Base-by-base conservation (phyloP, 352 stramenopile species). In the Globisporangium alternatum region DNA sequence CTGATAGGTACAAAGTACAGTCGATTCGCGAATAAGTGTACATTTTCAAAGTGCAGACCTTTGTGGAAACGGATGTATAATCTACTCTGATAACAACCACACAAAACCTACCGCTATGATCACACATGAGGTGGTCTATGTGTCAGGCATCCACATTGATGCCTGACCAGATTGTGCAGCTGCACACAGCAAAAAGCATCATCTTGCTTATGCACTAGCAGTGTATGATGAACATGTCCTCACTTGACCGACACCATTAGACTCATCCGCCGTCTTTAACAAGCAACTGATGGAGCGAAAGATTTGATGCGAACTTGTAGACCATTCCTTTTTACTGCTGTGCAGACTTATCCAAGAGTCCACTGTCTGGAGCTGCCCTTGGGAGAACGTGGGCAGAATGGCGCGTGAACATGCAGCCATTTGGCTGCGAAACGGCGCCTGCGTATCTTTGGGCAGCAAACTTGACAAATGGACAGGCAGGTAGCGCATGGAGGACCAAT, bases 1-100 rank as follows among this genome's bases (percentile, higher is more conserved):
- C 30, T 57, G 9, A 57, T 57, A 25, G 51, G 19, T 57, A 57
- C 51, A 57, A 19, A 28, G 30, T 44, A 57, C 51, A 44, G 51
- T 57, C 35, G n/a, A 2, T 1, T 28, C 19, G 9, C 31, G 19
- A 43, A 43, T 57, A 57, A 43, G 30, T 3, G 39, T 21, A 19
- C 49, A 41, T 13, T 41, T 39, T 45, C 39, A 45, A 6, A 19
- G 6, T 45, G 39, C 39, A n/a, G 39, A 45, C 5, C 19, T 45
- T n/a, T 5, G 13, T 45, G 39, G 19, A 4, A 6, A n/a, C 39
- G 39, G 39, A 45, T n/a, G 19, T 45, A 45, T n/a, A 45, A 8
- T 1, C 15, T 3, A 8, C 3, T 0, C 39, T 45, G 39, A 45
- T 7, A 45, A n/a, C 39, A n/a, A n/a, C 39, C 39, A 45, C 5